Evolutionary conservation across 1,284 basidiomycete genomes (phyloP).

Genomic region (Phellinidium pouzarii): DNA sequence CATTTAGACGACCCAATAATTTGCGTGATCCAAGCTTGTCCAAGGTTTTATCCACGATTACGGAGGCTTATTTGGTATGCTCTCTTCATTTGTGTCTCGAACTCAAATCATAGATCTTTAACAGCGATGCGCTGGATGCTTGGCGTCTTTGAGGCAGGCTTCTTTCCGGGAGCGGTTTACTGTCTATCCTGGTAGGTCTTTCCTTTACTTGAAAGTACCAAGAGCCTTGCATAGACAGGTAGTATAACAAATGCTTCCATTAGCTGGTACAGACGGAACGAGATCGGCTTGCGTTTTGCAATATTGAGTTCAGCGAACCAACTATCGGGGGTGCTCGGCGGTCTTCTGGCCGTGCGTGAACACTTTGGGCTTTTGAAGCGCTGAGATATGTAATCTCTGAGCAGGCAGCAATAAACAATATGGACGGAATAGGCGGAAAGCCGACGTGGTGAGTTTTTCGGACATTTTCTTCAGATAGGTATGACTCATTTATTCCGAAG

Average conservation of each 20-base stretch:
- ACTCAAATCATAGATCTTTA: conserved; percentile 4
- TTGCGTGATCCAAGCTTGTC: conserved; percentile 49
- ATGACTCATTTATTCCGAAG: conserved; percentile 25
- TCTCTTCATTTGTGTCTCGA: not conserved
- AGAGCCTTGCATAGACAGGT: no score
- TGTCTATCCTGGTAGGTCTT: conserved; percentile 55
- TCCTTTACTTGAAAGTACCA: not conserved
- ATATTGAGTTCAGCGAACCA: conserved; percentile 71
- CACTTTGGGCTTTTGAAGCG: not conserved
- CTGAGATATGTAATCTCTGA: conserved; percentile 1
- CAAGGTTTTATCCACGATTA: conserved; percentile 65
- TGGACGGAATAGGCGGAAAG: conserved; percentile 61
- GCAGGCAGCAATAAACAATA: conserved; percentile 62
- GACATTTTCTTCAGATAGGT: not conserved
- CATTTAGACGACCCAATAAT: no score
- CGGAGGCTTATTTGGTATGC: conserved; percentile 53
- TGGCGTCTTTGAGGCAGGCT: conserved; percentile 61
- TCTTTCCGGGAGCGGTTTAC: conserved; percentile 61
- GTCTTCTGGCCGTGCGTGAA: conserved; percentile 50
- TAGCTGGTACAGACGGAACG: conserved; percentile 59
- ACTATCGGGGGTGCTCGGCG: conserved; percentile 65
- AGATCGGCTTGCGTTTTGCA: conserved; percentile 59
- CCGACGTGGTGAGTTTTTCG: conserved; percentile 32
- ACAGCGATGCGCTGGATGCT: conserved; percentile 58
- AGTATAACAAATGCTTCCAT: not conserved